Evolutionary conservation across 1,284 basidiomycete species (phyloP).

Genomic region (Sporisorium iseilematis-ciliati): DNA sequence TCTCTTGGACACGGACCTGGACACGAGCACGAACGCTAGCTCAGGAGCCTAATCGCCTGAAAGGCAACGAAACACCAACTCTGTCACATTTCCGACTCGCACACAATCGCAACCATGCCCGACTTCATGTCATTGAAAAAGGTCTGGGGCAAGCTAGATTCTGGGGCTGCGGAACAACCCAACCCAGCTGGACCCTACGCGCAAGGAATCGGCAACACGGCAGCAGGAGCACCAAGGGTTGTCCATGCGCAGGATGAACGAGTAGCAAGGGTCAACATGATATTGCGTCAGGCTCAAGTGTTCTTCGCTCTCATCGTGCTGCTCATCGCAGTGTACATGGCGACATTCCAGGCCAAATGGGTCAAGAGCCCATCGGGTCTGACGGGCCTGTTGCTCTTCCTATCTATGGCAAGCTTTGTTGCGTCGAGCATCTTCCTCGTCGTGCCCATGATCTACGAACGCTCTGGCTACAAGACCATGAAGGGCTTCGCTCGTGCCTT

Average conservation of each 20-base stretch:
- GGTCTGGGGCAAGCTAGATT: slow-evolving; percentile 49
- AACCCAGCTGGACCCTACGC: slow-evolving; percentile 16
- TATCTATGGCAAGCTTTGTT: slow-evolving; percentile 44
- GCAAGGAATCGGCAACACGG: slow-evolving; percentile 40
- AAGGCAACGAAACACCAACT: neutral
- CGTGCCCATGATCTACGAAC: slow-evolving; percentile 56
- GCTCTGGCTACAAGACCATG: slow-evolving; percentile 44
- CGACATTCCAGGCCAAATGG: slow-evolving; percentile 60
- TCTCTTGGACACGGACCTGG: neutral
- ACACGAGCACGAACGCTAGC: neutral
- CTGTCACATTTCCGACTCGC: neutral
- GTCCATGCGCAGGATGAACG: slow-evolving; percentile 35
- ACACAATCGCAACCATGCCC: slow-evolving; percentile 29
- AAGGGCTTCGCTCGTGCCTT: slow-evolving; percentile 47
- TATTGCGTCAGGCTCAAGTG: slow-evolving; percentile 43
- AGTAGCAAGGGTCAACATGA: slow-evolving; percentile 37
- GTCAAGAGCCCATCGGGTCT: slow-evolving; percentile 58
- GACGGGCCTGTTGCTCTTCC: slow-evolving; percentile 60
- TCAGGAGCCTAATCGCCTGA: neutral
- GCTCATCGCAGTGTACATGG: slow-evolving; percentile 58
- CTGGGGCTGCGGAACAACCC: slow-evolving; percentile 16
- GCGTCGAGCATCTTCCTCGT: slow-evolving; percentile 46
- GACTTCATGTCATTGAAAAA: slow-evolving; percentile 54
- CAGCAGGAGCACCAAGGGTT: slow-evolving; percentile 9
- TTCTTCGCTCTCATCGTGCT: slow-evolving; percentile 51